These are phyloP conservation scores for Metarhizium robertsii DNA, from an alignment of 2,329 filamentous ascomycete species.

Conservation along the genomic window DNA sequence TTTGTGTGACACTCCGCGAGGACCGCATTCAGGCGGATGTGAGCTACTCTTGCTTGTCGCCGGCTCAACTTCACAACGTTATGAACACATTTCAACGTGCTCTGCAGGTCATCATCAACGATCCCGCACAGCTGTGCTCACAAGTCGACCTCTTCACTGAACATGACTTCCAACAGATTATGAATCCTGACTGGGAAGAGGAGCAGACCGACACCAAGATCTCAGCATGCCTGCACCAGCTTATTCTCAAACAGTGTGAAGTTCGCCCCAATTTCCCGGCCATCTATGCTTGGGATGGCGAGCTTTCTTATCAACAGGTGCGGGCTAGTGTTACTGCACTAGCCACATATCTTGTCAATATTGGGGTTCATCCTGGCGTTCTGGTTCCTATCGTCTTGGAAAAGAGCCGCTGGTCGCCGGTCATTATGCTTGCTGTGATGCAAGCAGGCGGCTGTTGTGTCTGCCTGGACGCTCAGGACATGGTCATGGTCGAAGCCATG, in stretches of 20 bases:
- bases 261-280: slow-evolving; percentile 30
- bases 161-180: slow-evolving; percentile 43
- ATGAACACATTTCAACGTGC: slow-evolving; percentile 44
- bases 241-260: slow-evolving; percentile 31
- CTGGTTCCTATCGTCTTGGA: slow-evolving; percentile 60
- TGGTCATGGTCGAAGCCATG: slow-evolving; percentile 29
- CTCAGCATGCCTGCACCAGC: slow-evolving; percentile 33
- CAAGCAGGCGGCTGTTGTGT: slow-evolving; percentile 47
- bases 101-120: slow-evolving; percentile 34
- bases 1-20: slow-evolving; percentile 33
- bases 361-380: slow-evolving; percentile 41
- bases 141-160: slow-evolving; percentile 45
- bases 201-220: slow-evolving; percentile 28
- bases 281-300: slow-evolving; percentile 35
- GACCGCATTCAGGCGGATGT: slow-evolving; percentile 34
- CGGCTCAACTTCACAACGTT: slow-evolving; percentile 36
- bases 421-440: slow-evolving; percentile 60
- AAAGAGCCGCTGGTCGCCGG: slow-evolving; percentile 59
- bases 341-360: slow-evolving; percentile 35
- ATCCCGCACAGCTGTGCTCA: slow-evolving; percentile 30
- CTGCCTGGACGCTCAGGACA: slow-evolving; percentile 36
- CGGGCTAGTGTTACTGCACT: slow-evolving; percentile 27
- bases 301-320: slow-evolving; percentile 31
- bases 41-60: slow-evolving; percentile 32
- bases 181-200: slow-evolving; percentile 39